Conservation (phyloP, 2,329 filamentous ascomycete species). For the Phoma sp. region DNA sequence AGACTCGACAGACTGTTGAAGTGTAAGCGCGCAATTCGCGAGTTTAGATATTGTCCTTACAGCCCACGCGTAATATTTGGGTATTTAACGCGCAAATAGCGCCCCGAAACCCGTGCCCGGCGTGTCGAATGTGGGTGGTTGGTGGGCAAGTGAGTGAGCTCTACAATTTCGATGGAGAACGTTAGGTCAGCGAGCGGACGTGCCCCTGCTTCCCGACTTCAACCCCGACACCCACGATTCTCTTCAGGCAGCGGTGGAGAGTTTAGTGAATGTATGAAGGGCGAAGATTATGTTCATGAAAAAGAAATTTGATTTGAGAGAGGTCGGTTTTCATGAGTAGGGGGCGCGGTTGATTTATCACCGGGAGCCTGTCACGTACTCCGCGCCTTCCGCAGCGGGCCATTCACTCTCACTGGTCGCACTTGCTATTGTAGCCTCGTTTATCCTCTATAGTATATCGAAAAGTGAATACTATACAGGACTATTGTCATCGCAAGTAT, state of each 20-base stretch:
- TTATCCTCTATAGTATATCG: too few relatives aligned
- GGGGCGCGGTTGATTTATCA: slow-evolving; percentile 9
- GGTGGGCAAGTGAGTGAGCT: slow-evolving; percentile 29
- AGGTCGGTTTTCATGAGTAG: slow-evolving; percentile 13
- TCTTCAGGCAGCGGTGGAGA: slow-evolving; percentile 9
- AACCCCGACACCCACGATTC: slow-evolving; percentile 21
- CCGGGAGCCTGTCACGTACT: slow-evolving; percentile 7
- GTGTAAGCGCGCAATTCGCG: slow-evolving; percentile 39
- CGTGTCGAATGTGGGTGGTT: slow-evolving; percentile 36
- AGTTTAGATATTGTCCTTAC: slow-evolving; percentile 20
- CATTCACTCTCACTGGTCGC: slow-evolving; percentile 19
- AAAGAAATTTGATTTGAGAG: background rate
- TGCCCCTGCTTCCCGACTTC: slow-evolving; percentile 18
- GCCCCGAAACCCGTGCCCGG: slow-evolving; percentile 35
- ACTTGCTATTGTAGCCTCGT: background rate
- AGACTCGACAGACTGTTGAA: slow-evolving; percentile 33
- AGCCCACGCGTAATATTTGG: slow-evolving; percentile 43
- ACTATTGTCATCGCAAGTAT: background rate
- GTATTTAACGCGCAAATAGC: slow-evolving; percentile 34
- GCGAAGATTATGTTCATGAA: background rate
- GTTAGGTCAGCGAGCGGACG: slow-evolving; percentile 21
- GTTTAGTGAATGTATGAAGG: background rate
- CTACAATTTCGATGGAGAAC: slow-evolving; percentile 27
- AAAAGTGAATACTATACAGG: background rate
- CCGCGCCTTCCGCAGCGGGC: slow-evolving; percentile 16